phyloP scores from a whole-genome alignment of 257 asterid genomes.

The Asclepias syriaca region DNA sequence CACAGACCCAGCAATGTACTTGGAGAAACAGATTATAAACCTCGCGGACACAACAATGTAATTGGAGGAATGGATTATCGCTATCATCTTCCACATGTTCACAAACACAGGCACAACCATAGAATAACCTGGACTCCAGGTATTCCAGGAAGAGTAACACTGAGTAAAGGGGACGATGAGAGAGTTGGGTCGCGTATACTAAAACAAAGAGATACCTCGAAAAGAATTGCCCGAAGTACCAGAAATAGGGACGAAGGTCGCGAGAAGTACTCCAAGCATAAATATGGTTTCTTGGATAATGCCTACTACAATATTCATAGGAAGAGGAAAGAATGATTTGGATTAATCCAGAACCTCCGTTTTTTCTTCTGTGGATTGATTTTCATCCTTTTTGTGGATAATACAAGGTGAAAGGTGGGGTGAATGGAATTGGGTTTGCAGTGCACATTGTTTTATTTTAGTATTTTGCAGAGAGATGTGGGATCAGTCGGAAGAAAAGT shows the following conservation, averaged over 20 bases:
- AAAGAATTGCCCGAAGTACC: constrained; percentile 17
- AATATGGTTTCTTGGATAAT: constrained; percentile 16
- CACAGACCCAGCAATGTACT: no score
- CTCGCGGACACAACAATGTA: constrained; percentile 29
- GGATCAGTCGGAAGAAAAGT: background rate
- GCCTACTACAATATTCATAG: constrained; percentile 12
- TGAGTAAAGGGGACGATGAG: constrained; percentile 30
- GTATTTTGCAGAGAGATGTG: background rate
- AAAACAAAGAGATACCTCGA: constrained; percentile 31
- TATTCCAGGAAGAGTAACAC: constrained; percentile 23
- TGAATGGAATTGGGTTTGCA: background rate
- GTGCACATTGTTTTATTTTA: background rate
- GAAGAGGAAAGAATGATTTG: constrained; percentile 20
- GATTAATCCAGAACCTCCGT: background rate
- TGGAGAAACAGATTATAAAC: constrained; percentile 1
- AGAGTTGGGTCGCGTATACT: constrained; percentile 31
- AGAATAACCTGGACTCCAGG: constrained; percentile 42
- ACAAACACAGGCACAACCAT: constrained; percentile 60
- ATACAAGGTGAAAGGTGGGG: background rate
- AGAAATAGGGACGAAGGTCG: constrained; percentile 16
- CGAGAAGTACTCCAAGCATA: constrained; percentile 25
- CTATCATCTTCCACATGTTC: constrained; percentile 68
- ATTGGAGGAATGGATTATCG: constrained; percentile 44
- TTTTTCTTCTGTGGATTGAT: background rate
- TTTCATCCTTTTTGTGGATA: background rate